A percentile compares a stretch with the other conserved stretches of the same genome.
Evolutionary conservation across 306 rosid genomes (phyloP).

Genomic region (Lablab purpureus): DNA sequence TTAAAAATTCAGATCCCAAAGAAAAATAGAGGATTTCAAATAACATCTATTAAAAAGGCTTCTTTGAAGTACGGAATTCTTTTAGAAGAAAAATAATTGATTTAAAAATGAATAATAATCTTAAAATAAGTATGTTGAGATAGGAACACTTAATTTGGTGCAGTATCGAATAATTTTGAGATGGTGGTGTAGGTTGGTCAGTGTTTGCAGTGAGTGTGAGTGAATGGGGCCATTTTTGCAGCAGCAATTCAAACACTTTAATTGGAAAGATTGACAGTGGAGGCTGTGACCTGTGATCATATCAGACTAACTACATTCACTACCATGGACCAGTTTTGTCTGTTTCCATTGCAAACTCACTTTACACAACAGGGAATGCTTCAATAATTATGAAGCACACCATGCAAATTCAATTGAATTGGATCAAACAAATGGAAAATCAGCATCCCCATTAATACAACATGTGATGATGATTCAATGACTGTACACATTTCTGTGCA

Average conservation of each 20-base stretch:
- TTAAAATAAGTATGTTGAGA: no score
- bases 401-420: neutral
- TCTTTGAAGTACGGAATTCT: no score
- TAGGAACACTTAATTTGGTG: no score
- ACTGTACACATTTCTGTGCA: slow-evolving; percentile 6
- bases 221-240: neutral
- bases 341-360: neutral
- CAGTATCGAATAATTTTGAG: no score
- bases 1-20: no score
- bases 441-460: neutral
- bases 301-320: neutral
- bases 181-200: no score
- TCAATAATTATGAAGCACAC: neutral
- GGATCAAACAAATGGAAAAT: neutral
- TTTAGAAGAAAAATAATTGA: no score
- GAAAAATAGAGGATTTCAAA: no score
- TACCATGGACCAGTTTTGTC: slow-evolving; percentile 7
- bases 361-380: neutral
- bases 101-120: no score
- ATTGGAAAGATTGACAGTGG: slow-evolving; percentile 40
- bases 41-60: no score
- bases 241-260: neutral
- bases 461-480: neutral
- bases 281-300: neutral
- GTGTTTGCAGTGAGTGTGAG: neutral